Evolutionary conservation across 768 basidiomycete genomes (phyloP).

Genomic region (Tephrocybe sp.): DNA sequence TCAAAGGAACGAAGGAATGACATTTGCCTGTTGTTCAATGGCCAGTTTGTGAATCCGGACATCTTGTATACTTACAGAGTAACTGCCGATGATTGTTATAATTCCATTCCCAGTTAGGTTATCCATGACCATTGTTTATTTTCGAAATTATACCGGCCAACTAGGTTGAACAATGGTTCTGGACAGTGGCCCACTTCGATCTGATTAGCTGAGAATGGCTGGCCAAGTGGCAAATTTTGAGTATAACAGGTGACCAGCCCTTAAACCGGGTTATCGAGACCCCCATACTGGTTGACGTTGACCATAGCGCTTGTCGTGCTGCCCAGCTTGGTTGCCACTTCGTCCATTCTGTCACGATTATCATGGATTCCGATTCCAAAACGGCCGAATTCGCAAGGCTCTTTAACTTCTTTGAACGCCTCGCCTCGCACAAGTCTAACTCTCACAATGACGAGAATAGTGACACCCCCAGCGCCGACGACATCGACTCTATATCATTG

Average conservation of each 20-base stretch:
- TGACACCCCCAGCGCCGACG: constrained; percentile 25
- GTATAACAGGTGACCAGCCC: constrained; percentile 12
- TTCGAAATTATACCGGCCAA: too few relatives aligned
- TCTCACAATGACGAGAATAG: constrained; percentile 26
- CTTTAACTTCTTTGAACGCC: constrained; percentile 52
- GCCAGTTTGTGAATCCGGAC: too few relatives aligned
- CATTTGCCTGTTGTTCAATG: too few relatives aligned
- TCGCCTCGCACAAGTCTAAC: constrained; percentile 44
- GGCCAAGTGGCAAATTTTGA: not conserved
- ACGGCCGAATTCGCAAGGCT: constrained; percentile 54
- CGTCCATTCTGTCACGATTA: too few relatives aligned
- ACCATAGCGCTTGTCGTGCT: constrained; percentile 4
- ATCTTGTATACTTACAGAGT: too few relatives aligned
- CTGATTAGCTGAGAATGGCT: not conserved
- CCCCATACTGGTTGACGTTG: not conserved
- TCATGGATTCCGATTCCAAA: constrained; percentile 33
- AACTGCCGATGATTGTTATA: too few relatives aligned
- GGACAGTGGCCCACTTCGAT: constrained; percentile 5
- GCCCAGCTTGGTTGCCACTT: constrained; percentile 5
- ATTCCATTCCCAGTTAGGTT: too few relatives aligned
- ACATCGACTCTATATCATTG: constrained; percentile 19
- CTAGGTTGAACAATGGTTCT: constrained; percentile 5
- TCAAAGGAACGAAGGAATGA: too few relatives aligned
- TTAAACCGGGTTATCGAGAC: too few relatives aligned
- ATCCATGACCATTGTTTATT: constrained; percentile 8